Percentiles rank a stretch among this genome's conserved stretches.
phyloP scores from a whole-genome alignment of 2,329 filamentous ascomycete species.

The Volutella citrinella region DNA sequence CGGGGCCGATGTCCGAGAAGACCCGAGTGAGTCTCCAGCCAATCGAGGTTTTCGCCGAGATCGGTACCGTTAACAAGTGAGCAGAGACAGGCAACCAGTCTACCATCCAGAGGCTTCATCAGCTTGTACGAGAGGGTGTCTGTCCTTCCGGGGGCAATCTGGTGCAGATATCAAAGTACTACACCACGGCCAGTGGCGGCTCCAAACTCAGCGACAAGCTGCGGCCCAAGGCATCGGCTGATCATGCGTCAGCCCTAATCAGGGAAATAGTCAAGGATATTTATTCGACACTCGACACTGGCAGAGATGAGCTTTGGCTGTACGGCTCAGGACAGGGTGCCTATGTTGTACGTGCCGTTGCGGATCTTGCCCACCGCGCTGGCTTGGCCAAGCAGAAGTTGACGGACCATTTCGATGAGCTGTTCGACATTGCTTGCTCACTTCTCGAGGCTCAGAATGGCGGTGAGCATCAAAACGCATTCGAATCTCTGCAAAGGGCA shows the following conservation, averaged over 20 bases:
- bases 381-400: conserved; percentile 10
- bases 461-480: conserved; percentile 17
- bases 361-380: conserved; percentile 18
- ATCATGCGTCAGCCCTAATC: conserved; percentile 16
- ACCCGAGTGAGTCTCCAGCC: conserved; percentile 12
- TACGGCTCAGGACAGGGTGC: conserved; percentile 22
- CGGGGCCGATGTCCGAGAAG: conserved; percentile 13
- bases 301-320: conserved; percentile 22
- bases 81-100: conserved; percentile 18
- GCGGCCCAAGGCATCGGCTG: conserved; percentile 7
- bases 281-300: conserved; percentile 10
- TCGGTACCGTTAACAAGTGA: conserved; percentile 4
- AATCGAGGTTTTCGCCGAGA: not conserved
- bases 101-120: conserved; percentile 15
- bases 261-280: conserved; percentile 19
- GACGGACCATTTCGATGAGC: conserved; percentile 13
- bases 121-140: conserved; percentile 14
- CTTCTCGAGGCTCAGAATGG: conserved; percentile 20
- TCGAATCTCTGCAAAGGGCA: conserved; percentile 8
- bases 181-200: conserved; percentile 7
- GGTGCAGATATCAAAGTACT: conserved; percentile 17
- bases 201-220: conserved; percentile 16
- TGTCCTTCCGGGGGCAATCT: conserved; percentile 5
- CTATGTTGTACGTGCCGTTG: conserved; percentile 20
- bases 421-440: conserved; percentile 13